Evolutionary conservation across 148 eudicot species (phyloP).

Genomic region (Oxyria digyna): DNA sequence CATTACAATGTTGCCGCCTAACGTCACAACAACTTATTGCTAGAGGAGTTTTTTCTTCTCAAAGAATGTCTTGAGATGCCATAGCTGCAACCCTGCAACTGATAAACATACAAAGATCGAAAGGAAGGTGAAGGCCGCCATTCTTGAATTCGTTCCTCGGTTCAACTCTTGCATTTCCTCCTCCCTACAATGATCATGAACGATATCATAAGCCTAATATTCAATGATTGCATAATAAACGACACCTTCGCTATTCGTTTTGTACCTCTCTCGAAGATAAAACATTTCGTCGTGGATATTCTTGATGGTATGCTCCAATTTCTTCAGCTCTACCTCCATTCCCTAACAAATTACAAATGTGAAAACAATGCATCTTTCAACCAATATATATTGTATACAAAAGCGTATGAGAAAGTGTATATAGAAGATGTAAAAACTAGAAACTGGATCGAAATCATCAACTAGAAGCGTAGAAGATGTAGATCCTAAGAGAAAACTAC

Average conservation of each 20-base stretch:
- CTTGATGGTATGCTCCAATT: constrained; percentile 30
- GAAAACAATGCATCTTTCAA: not conserved
- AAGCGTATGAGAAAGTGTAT: too few relatives aligned
- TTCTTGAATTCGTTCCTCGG: constrained; percentile 37
- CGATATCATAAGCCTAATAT: not conserved
- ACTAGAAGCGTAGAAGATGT: too few relatives aligned
- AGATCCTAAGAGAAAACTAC: too few relatives aligned
- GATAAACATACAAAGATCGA: constrained; percentile 35
- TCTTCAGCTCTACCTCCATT: constrained; percentile 44
- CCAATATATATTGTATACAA: too few relatives aligned
- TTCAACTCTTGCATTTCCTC: constrained; percentile 48
- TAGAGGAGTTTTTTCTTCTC: constrained; percentile 52
- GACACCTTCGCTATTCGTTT: not conserved
- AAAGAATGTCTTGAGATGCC: constrained; percentile 52
- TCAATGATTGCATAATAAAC: not conserved
- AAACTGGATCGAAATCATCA: too few relatives aligned
- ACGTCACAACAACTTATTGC: not conserved
- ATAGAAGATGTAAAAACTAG: too few relatives aligned
- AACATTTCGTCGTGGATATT: constrained; percentile 61
- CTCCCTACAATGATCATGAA: constrained; percentile 21
- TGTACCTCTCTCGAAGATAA: constrained; percentile 63
- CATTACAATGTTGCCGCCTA: too few relatives aligned
- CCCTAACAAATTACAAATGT: constrained; percentile 14
- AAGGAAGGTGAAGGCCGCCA: constrained; percentile 32
- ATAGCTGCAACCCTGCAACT: constrained; percentile 43